phyloP scores from a whole-genome alignment of 1,139 yeast genomes.

The Yamadazyma kanchanaburiensis region DNA sequence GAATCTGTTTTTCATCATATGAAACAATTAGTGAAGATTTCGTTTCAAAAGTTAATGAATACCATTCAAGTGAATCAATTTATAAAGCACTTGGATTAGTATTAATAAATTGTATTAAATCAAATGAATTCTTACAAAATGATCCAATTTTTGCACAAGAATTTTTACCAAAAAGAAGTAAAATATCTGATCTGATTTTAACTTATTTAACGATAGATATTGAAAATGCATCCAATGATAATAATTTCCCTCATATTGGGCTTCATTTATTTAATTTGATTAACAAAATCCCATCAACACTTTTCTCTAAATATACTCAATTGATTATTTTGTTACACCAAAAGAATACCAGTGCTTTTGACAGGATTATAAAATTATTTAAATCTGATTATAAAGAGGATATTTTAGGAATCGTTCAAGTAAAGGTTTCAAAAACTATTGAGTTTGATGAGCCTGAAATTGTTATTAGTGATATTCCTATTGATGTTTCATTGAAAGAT shows the following conservation, averaged over 20 bases:
- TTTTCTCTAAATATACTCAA: constrained; percentile 1
- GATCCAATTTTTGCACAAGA: constrained; percentile 35
- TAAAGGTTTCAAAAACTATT: no score
- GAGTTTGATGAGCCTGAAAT: background rate
- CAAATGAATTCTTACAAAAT: constrained; percentile 28
- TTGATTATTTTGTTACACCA: constrained; percentile 1
- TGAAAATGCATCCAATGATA: constrained; percentile 18
- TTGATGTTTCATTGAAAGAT: background rate
- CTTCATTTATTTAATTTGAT: constrained; percentile 31
- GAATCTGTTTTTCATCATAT: constrained; percentile 29
- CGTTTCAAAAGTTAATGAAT: constrained; percentile 20
- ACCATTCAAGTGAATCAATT: constrained; percentile 25
- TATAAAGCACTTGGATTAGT: constrained; percentile 26
- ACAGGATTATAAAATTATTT: constrained; percentile 1
- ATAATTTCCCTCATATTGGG: constrained; percentile 25
- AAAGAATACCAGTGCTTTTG: constrained; percentile 3
- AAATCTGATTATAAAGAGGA: constrained; percentile 1
- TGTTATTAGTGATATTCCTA: background rate
- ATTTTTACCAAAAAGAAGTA: constrained; percentile 29
- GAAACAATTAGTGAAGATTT: constrained; percentile 21
- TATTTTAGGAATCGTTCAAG: no score
- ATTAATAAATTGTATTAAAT: constrained; percentile 28
- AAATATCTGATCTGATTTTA: constrained; percentile 26
- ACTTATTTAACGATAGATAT: constrained; percentile 19
- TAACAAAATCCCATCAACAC: no score